Evolutionary conservation across 768 basidiomycete genomes (phyloP).

Genomic region (Tremella fuciformis): DNA sequence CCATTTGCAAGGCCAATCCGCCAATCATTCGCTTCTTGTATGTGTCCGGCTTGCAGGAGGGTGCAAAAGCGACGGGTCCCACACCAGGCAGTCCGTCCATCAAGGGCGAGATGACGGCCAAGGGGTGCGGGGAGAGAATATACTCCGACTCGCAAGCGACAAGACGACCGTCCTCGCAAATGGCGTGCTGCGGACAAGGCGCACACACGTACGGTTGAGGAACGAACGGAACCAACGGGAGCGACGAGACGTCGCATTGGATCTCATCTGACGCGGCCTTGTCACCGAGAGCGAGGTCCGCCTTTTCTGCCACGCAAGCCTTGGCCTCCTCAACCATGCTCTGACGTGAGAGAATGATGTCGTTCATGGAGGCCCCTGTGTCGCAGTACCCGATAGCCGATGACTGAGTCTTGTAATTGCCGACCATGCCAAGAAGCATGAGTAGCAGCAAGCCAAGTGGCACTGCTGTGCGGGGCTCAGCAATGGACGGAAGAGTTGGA

Average conservation of each 20-base stretch:
- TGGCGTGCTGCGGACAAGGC: conserved; percentile 53
- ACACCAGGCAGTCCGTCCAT: conserved; percentile 43
- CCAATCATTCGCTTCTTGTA: conserved; percentile 50
- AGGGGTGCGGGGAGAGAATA: conserved; percentile 34
- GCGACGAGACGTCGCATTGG: conserved; percentile 43
- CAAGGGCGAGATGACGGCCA: conserved; percentile 25
- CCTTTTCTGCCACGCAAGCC: conserved; percentile 31
- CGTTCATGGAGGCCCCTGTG: conserved; percentile 39
- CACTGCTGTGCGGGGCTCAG: conserved; percentile 17
- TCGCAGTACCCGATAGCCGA: conserved; percentile 53
- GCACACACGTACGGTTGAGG: conserved; percentile 48
- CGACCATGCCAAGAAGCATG: conserved; percentile 29
- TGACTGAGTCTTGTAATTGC: conserved; percentile 37
- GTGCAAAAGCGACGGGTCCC: conserved; percentile 48
- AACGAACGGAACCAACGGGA: conserved; percentile 45
- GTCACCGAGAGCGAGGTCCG: conserved; percentile 19
- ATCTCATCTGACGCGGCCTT: conserved; percentile 19
- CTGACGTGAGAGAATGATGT: conserved; percentile 31
- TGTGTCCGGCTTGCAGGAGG: conserved; percentile 53
- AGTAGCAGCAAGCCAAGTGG: conserved; percentile 39
- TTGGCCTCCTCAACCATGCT: conserved; percentile 28
- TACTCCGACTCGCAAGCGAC: conserved; percentile 51
- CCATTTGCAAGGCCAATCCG: conserved; percentile 42
- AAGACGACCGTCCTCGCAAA: conserved; percentile 47
- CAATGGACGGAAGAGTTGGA: conserved; percentile 13